These are phyloP conservation scores for Fusarium tricinctum DNA, from an alignment of 2,329 filamentous ascomycete species.

Conservation along the genomic window DNA sequence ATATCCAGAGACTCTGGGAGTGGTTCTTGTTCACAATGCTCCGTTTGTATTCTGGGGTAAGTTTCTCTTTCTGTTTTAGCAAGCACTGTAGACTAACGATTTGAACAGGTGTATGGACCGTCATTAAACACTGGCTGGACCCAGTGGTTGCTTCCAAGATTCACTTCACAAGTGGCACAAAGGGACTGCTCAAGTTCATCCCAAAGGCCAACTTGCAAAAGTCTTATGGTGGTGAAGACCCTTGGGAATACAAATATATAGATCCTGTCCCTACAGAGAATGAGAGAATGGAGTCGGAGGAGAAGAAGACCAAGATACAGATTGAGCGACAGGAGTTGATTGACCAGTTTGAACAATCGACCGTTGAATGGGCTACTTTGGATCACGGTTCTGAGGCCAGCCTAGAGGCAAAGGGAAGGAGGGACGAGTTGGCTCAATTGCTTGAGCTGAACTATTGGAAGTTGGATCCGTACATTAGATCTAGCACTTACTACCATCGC, in stretches of 20 bases:
- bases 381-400: neutral
- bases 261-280: slow-evolving; percentile 74
- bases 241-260: slow-evolving; percentile 75
- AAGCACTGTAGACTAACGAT: neutral
- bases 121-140: slow-evolving; percentile 82
- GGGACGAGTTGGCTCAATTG: slow-evolving; percentile 64
- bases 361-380: slow-evolving; percentile 29
- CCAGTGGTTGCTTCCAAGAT: slow-evolving; percentile 81
- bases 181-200: slow-evolving; percentile 74
- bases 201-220: slow-evolving; percentile 67
- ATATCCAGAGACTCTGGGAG: slow-evolving; percentile 79
- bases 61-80: neutral
- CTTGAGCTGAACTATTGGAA: slow-evolving; percentile 77
- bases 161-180: slow-evolving; percentile 74
- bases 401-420: slow-evolving; percentile 48
- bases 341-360: slow-evolving; percentile 65
- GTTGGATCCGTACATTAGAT: slow-evolving; percentile 76
- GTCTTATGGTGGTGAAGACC: slow-evolving; percentile 76
- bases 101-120: slow-evolving; percentile 63
- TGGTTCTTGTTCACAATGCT: slow-evolving; percentile 80
- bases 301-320: slow-evolving; percentile 63
- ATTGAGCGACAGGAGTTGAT: slow-evolving; percentile 66
- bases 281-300: slow-evolving; percentile 52
- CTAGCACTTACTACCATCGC: slow-evolving; percentile 52
- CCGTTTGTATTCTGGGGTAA: slow-evolving; percentile 76